Percentiles rank a stretch among this genome's conserved stretches.
Conservation (phyloP, 163 green algal genomes). For the Chlorella variabilis region DNA sequence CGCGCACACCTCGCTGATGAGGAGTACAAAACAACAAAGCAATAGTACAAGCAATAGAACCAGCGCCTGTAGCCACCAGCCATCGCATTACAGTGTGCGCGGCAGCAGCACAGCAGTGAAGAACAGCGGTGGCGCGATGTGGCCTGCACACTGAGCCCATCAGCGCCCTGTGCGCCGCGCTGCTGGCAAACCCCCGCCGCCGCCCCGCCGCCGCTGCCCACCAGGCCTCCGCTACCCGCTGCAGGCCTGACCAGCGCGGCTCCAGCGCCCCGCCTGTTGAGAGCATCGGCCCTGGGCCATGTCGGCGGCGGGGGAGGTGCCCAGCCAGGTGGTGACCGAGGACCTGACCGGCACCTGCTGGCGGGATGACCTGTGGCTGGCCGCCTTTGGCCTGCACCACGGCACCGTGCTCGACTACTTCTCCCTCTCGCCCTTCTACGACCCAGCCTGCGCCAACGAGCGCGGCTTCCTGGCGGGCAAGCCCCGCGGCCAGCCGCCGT, state of each 20-base stretch:
- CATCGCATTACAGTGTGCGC: no score
- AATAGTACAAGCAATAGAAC: no score
- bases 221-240: no score
- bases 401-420: constrained; percentile 87
- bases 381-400: constrained; percentile 51
- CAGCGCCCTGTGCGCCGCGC: no score
- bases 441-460: constrained; percentile 79
- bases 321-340: neutral
- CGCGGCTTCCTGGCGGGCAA: constrained; percentile 56
- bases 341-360: constrained; percentile 52
- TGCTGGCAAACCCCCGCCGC: no score
- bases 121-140: no score
- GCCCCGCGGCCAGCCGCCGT: constrained; percentile 52
- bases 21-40: no score
- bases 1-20: no score
- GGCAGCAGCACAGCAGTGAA: no score
- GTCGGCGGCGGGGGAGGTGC: neutral
- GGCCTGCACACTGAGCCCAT: no score
- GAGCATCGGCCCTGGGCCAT: neutral
- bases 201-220: no score
- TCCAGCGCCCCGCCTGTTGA: neutral
- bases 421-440: constrained; percentile 84
- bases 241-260: neutral
- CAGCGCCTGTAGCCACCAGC: no score
- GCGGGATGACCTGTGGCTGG: constrained; percentile 64